Base-by-base conservation (phyloP, 1,284 basidiomycete genomes). In the Polyporus tsugae region DNA sequence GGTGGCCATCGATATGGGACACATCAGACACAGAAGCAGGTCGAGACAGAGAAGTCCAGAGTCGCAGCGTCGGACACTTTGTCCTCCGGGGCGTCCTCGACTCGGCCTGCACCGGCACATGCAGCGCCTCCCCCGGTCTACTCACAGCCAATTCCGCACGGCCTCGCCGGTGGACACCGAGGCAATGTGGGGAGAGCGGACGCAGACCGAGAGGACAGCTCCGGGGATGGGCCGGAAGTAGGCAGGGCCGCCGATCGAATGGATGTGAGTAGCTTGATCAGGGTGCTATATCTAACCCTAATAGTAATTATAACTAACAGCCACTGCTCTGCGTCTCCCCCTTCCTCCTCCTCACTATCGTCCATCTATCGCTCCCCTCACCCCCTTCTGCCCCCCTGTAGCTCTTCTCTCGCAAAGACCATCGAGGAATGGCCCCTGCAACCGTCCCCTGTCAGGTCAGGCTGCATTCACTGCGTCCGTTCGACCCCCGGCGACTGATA, bases 361-460 rank as follows among this genome's bases (percentile, higher is more conserved):
- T 41, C 63, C 41, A 22, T 36, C 59, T 41, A 66, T 65, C 63
- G 46, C 58, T 59, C 7, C 36, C 65, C 38, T 10, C 44, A n/a
- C 58, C 33, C 60, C 29, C 35, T 60, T 22, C 42, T 64, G 53
- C 61, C n/a, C 52, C 6, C 64, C 38, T 39, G 11, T 29, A 60
- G 58, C 36, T 7, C 22, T 25, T 25, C 58, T 25, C 36, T 10
- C 6, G 22, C 58, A 60, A 41, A 25, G 36, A 9, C 63, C 29
- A 61, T 36, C 44, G 44, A 49, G 44, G 17, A 36, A 72, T 72
- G 71, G 64, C 74, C 19, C 73, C 84, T 35, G 66, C 80, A 33
- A 90, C 88, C 22, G 89, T 91, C 33, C 89, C 89, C 15, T 91
- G 89, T 77, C 89, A 91, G 83, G 88, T 88, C 69, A 70, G 84